These are phyloP conservation scores for Diaporthe humulicola DNA, from an alignment of 2,329 filamentous ascomycete genomes.

Conservation along the genomic window DNA sequence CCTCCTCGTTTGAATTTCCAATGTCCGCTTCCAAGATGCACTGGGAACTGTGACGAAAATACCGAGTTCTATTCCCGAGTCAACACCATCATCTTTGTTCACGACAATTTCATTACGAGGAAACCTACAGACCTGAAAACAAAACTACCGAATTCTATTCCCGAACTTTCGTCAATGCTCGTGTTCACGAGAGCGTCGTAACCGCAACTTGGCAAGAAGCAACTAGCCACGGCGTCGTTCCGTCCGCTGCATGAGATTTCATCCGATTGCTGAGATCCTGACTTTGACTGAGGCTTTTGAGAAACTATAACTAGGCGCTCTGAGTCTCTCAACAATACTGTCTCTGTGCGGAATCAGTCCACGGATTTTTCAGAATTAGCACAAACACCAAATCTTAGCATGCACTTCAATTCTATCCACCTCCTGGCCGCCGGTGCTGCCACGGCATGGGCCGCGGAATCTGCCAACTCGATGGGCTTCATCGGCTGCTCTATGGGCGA, in stretches of 20 bases:
- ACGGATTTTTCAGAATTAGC: background rate
- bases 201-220: background rate
- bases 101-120: background rate
- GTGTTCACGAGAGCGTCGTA: background rate
- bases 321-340: background rate
- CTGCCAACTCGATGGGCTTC: constrained; percentile 45
- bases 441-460: background rate
- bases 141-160: background rate
- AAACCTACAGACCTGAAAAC: no score
- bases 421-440: background rate
- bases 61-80: background rate
- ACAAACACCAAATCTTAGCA: background rate
- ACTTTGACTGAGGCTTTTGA: no score
- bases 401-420: background rate
- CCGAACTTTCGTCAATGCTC: no score
- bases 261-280: background rate
- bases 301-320: background rate
- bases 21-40: background rate
- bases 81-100: background rate
- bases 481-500: constrained; percentile 50
- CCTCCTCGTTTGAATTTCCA: background rate
- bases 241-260: background rate
- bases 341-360: background rate
- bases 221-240: background rate
- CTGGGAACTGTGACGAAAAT: no score